Base-by-base conservation (phyloP, 495 filamentous ascomycete genomes). In the Tuber brumale region DNA sequence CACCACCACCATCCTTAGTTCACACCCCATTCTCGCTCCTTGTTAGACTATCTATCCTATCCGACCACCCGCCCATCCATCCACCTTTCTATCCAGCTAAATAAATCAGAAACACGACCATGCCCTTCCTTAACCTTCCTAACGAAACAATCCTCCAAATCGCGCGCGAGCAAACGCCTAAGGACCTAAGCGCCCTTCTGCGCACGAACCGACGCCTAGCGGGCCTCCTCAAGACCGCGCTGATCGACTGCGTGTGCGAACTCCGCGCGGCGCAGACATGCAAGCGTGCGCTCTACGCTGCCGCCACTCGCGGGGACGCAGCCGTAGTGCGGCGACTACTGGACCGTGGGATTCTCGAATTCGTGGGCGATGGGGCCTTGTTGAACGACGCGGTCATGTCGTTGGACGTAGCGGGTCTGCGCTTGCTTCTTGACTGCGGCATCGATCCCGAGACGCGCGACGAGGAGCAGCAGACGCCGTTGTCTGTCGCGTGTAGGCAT, bases 141-240 rank as follows among this genome's bases (percentile, higher is more conserved):
- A 75, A 77, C 16, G 69, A 77, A 48, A 48, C 75, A 14, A 41
- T 77, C 14, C 70, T 77, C 46, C 48, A 77, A 69, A 39, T 71
- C 23, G 39, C 46, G 14, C 37, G 44, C 6, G 48, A 69, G 21
- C 70, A 75, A 23, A 31, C 19, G 0, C 44, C 73, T 1, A 21
- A 46, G 41, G 73, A 77, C 69, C 31, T 77, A 42, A 44, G 61
- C 31, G 27, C 76, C 31, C 76, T 77, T 46, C 46, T 77, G 42
- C 44, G 45, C 44, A 48, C 70, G n/a, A 75, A 76, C 76, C 41
- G 31, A 23, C 72, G 74, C 69, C 39, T 75, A 16, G 42, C 73
- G 5, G 23, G 4, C 9, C 73, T 77, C 14, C 46, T 75, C 14
- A 77, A 42, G 7, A 19, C 42, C 1, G 27, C n/a, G 4, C 76